These are phyloP conservation scores for Pistacia integerrima DNA, from an alignment of 345 rosid species.

Conservation along the genomic window DNA sequence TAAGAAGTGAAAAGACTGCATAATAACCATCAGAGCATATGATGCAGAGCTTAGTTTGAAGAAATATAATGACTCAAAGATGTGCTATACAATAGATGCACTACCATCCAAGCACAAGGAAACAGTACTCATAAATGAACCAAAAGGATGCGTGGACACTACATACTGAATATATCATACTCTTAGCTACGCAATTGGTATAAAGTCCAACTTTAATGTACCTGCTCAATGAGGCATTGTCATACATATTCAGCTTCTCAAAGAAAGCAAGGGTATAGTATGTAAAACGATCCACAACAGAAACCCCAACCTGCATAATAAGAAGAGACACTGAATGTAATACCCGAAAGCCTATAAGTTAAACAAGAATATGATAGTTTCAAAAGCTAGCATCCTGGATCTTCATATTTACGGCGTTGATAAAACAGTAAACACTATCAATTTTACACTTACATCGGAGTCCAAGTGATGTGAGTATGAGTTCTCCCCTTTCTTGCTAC, in stretches of 20 bases:
- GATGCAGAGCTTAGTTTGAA: slow-evolving; percentile 4
- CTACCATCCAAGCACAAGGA: not conserved
- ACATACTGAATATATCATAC: slow-evolving; percentile 2
- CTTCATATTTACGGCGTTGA: slow-evolving; percentile 10
- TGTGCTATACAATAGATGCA: not conserved
- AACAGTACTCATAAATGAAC: not conserved
- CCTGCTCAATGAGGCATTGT: slow-evolving; percentile 93
- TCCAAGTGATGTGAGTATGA: slow-evolving; percentile 99
- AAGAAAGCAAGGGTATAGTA: slow-evolving; percentile 92
- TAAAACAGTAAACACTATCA: slow-evolving; percentile 9
- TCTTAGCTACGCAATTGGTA: not conserved
- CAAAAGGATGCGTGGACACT: not conserved
- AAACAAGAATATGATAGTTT: slow-evolving; percentile 6
- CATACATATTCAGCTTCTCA: slow-evolving; percentile 87
- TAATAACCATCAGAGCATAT: slow-evolving; percentile 19
- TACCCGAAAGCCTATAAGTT: slow-evolving; percentile 14
- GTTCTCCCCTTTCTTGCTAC: slow-evolving; percentile 97
- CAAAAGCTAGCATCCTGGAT: slow-evolving; percentile 3
- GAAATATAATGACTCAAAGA: slow-evolving; percentile 1
- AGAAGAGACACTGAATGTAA: slow-evolving; percentile 15
- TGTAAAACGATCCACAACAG: slow-evolving; percentile 95
- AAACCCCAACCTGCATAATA: slow-evolving; percentile 79
- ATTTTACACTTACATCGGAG: slow-evolving; percentile 68
- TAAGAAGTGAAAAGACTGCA: slow-evolving; percentile 88
- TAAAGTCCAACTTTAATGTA: slow-evolving; percentile 22